Evolutionary conservation across 1,284 basidiomycete species (phyloP).

Genomic region (Moniliophthora roreri): DNA sequence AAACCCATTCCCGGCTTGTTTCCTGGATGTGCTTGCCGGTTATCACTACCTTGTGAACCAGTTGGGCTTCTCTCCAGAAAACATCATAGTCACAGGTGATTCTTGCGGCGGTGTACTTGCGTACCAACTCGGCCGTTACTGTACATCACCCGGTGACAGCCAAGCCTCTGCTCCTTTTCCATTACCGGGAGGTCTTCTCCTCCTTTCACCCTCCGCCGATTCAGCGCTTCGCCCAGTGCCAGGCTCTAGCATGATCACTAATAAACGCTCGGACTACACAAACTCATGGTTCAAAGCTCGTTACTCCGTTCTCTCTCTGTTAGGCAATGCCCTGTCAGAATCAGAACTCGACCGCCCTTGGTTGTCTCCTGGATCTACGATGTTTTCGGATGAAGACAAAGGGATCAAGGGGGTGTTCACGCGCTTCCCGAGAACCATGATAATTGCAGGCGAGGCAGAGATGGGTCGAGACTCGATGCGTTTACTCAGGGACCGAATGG

Average conservation of each 20-base stretch:
- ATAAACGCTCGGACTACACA: constrained; percentile 21
- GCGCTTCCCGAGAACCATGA: background rate
- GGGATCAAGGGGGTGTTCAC: background rate
- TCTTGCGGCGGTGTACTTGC: constrained; percentile 64
- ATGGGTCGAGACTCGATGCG: background rate
- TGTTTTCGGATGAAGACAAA: background rate
- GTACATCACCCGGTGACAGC: constrained; percentile 20
- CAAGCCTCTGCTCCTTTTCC: constrained; percentile 17
- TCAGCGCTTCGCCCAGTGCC: background rate
- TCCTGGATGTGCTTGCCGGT: constrained; percentile 52
- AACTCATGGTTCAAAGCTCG: constrained; percentile 2
- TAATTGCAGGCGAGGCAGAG: background rate
- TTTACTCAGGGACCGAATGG: background rate
- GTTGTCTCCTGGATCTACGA: background rate
- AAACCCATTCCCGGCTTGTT: constrained; percentile 51
- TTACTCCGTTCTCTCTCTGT: constrained; percentile 8
- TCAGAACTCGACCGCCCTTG: background rate
- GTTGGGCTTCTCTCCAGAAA: constrained; percentile 39
- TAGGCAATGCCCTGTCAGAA: constrained; percentile 1
- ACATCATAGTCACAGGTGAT: constrained; percentile 60
- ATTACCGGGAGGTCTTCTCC: constrained; percentile 37
- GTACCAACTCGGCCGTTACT: constrained; percentile 44
- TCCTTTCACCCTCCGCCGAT: constrained; percentile 39
- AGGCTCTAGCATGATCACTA: constrained; percentile 8
- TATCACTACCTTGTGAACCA: constrained; percentile 51